Conservation (phyloP, 1,284 basidiomycete species). For the Schizophyllum commune region DNA sequence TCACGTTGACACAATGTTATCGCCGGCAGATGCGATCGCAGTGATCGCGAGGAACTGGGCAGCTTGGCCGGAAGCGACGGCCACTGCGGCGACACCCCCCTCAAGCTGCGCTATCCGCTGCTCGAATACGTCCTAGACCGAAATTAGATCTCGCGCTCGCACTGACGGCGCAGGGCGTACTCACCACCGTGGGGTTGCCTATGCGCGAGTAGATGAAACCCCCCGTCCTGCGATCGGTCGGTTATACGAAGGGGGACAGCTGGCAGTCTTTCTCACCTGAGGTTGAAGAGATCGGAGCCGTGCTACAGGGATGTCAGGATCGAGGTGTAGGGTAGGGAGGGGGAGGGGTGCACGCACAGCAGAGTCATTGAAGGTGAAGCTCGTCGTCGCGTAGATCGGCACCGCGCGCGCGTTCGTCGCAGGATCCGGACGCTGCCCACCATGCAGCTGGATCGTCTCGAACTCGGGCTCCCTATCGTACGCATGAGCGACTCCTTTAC, state of each 20-base stretch:
- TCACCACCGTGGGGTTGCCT: conserved; percentile 71
- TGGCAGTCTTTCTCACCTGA: conserved; percentile 35
- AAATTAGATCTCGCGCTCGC: neutral
- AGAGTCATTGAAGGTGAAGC: conserved; percentile 78
- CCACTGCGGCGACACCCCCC: conserved; percentile 71
- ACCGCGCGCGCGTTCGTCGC: conserved; percentile 74
- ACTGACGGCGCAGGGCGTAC: conserved; percentile 25
- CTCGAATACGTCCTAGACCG: conserved; percentile 62
- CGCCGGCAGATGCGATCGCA: conserved; percentile 54
- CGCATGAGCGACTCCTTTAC: neutral
- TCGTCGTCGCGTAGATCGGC: conserved; percentile 75
- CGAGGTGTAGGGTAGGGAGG: neutral
- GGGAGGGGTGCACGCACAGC: conserved; percentile 30
- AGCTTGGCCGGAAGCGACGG: conserved; percentile 69
- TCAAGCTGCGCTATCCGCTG: conserved; percentile 78
- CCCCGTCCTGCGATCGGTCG: neutral
- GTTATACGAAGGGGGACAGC: neutral
- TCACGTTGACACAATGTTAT: conserved; percentile 72
- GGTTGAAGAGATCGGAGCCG: conserved; percentile 75
- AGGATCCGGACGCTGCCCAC: conserved; percentile 67
- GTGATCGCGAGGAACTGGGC: conserved; percentile 74
- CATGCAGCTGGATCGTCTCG: conserved; percentile 80
- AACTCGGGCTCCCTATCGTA: conserved; percentile 56
- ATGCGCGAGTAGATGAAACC: conserved; percentile 70
- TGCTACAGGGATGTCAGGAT: conserved; percentile 39